These are phyloP conservation scores for Vararia minispora DNA, from an alignment of 768 basidiomycete genomes.

Conservation along the genomic window DNA sequence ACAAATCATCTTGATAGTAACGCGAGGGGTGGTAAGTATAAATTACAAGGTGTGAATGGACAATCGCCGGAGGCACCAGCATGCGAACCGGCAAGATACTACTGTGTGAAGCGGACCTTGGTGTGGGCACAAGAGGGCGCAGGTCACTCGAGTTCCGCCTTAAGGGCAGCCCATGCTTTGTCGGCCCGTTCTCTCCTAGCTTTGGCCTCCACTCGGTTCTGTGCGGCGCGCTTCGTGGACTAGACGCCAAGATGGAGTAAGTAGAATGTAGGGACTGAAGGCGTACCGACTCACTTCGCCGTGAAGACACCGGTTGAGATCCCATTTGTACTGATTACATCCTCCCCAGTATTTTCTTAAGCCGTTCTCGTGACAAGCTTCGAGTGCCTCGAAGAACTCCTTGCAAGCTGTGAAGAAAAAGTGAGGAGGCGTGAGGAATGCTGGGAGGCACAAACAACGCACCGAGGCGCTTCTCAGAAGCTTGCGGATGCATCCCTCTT, in stretches of 20 bases:
- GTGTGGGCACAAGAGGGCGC: too few species aligned
- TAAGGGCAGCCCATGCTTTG: constrained; percentile 21
- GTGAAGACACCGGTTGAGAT: constrained; percentile 59
- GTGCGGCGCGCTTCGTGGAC: constrained; percentile 47
- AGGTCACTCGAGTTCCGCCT: constrained; percentile 2
- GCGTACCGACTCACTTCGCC: constrained; percentile 42
- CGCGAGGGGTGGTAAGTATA: too few species aligned
- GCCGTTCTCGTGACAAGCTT: constrained; percentile 50
- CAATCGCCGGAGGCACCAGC: too few species aligned
- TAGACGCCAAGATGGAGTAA: constrained; percentile 17
- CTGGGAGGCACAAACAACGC: constrained; percentile 12
- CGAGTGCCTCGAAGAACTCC: constrained; percentile 69
- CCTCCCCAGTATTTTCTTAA: constrained; percentile 60
- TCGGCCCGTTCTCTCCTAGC: constrained; percentile 47
- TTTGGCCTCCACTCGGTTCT: constrained; percentile 53
- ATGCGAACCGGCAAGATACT: too few species aligned
- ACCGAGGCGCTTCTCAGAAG: constrained; percentile 58
- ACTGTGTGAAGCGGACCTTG: too few species aligned
- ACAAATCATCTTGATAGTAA: too few species aligned
- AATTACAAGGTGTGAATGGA: too few species aligned
- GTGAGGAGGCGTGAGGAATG: background rate
- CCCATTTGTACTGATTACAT: constrained; percentile 59
- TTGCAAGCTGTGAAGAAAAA: constrained; percentile 40
- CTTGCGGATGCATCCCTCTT: constrained; percentile 73
- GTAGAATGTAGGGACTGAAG: background rate